phyloP scores from a whole-genome alignment of 2,329 filamentous ascomycete genomes.

The Sporothrix pseudoabietina region DNA sequence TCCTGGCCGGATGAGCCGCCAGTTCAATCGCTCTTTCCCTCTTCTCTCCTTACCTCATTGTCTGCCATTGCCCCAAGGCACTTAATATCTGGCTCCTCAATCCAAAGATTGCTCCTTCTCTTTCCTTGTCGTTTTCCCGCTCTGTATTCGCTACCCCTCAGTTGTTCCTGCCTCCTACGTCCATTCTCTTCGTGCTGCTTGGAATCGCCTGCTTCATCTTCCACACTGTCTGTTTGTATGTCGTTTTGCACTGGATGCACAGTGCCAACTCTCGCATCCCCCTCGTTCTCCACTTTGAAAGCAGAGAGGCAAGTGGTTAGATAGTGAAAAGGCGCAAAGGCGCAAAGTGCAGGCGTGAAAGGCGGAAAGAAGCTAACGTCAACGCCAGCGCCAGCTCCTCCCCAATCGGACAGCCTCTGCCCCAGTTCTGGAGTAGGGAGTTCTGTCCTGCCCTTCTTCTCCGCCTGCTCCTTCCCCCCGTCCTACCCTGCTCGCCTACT shows the following conservation, averaged over 20 bases:
- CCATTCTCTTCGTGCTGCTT: not conserved
- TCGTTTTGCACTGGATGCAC: not conserved
- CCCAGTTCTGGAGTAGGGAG: conserved; percentile 13
- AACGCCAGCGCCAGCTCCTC: conserved; percentile 20
- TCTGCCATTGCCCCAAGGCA: not conserved
- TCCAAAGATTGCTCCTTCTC: not conserved
- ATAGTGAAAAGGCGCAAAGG: conserved; percentile 9
- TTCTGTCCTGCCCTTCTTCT: conserved; percentile 14
- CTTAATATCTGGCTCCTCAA: not conserved
- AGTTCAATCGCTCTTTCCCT: not conserved
- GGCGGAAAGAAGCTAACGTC: conserved; percentile 22
- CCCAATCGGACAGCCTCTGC: conserved; percentile 9
- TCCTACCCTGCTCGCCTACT: conserved; percentile 13
- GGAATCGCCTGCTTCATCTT: not conserved
- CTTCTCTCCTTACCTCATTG: not conserved
- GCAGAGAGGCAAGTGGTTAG: conserved; percentile 7
- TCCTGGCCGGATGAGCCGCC: not conserved
- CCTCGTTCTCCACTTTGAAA: conserved; percentile 24
- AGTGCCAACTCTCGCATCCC: conserved; percentile 21
- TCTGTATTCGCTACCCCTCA: not conserved
- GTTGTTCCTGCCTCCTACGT: conserved; percentile 2
- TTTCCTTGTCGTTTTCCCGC: not conserved
- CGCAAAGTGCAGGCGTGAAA: conserved; percentile 1
- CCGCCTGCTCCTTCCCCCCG: not conserved
- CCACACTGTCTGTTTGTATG: not conserved